Evolutionary conservation across 192 early-diverging fungal species (phyloP).

Genomic region (Backusella liffmaniae): DNA sequence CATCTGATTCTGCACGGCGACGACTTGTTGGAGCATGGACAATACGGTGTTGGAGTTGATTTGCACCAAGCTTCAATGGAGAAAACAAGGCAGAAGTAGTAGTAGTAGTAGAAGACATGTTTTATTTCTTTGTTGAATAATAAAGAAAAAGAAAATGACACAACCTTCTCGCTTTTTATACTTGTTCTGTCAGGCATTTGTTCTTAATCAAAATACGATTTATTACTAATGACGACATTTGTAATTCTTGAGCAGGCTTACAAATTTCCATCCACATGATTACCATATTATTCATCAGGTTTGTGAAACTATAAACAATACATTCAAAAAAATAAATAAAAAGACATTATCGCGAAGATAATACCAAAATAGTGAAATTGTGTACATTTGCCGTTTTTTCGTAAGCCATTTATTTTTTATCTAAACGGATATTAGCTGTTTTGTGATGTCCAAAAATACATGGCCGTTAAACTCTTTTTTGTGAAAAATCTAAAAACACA

Average conservation of each 20-base stretch:
- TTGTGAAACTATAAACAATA: background rate
- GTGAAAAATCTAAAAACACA: too few species aligned
- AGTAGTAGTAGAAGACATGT: background rate
- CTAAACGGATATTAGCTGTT: too few species aligned
- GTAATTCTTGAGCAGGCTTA: background rate
- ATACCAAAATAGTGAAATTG: too few species aligned
- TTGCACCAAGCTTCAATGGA: constrained; percentile 3
- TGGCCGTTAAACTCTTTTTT: too few species aligned
- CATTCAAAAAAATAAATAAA: background rate
- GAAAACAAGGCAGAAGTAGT: background rate
- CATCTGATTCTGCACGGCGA: background rate
- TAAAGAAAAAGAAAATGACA: background rate
- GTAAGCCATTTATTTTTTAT: too few species aligned
- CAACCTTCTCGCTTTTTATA: background rate
- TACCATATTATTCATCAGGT: background rate
- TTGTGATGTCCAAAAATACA: too few species aligned
- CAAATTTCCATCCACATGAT: background rate
- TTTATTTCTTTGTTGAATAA: background rate
- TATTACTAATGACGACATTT: background rate
- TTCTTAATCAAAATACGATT: background rate
- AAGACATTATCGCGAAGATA: too few species aligned
- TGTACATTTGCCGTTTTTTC: too few species aligned
- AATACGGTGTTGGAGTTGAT: constrained; percentile 7
- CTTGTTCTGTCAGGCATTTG: background rate
- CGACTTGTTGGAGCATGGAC: constrained; percentile 17